Percentiles rank a stretch among this genome's conserved stretches.
phyloP scores from a whole-genome alignment of 2,329 filamentous ascomycete genomes.

The Karstenula rhodostoma region DNA sequence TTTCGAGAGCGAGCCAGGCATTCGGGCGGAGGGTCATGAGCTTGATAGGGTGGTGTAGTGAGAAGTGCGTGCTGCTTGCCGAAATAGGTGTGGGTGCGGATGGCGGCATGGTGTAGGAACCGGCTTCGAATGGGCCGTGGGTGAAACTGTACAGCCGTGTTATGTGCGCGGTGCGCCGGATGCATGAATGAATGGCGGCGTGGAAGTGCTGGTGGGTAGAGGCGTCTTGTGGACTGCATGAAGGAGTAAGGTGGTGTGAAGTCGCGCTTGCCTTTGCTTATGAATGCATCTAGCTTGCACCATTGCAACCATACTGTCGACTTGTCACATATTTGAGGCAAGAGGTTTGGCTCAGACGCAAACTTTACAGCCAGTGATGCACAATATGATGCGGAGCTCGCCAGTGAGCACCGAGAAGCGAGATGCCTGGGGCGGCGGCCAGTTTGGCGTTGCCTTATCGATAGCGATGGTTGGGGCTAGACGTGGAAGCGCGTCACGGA shows the following conservation, averaged over 20 bases:
- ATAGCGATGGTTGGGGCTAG: conserved; percentile 3
- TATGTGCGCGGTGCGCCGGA: background rate
- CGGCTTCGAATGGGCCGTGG: background rate
- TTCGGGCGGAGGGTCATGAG: conserved; percentile 4
- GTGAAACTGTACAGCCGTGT: background rate
- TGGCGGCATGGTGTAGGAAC: conserved; percentile 1
- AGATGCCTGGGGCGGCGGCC: too few relatives aligned
- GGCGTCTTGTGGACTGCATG: background rate
- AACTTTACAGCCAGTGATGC: too few relatives aligned
- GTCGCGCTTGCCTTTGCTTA: background rate
- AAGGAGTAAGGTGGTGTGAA: background rate
- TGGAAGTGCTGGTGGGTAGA: background rate
- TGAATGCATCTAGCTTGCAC: too few relatives aligned
- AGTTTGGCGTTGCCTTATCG: background rate
- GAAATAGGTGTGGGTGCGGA: background rate
- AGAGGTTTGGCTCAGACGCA: too few relatives aligned
- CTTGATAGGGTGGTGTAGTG: background rate
- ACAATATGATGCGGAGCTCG: too few relatives aligned
- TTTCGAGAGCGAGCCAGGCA: conserved; percentile 13
- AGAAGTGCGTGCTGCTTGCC: background rate
- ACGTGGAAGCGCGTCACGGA: conserved; percentile 20
- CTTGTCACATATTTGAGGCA: too few relatives aligned
- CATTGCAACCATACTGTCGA: too few relatives aligned
- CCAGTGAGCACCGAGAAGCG: too few relatives aligned
- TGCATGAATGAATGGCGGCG: background rate